Percentiles rank a stretch among this genome's conserved stretches.
Conservation (phyloP, 2,329 filamentous ascomycete species). For the Ceratocystis alfenasii region DNA sequence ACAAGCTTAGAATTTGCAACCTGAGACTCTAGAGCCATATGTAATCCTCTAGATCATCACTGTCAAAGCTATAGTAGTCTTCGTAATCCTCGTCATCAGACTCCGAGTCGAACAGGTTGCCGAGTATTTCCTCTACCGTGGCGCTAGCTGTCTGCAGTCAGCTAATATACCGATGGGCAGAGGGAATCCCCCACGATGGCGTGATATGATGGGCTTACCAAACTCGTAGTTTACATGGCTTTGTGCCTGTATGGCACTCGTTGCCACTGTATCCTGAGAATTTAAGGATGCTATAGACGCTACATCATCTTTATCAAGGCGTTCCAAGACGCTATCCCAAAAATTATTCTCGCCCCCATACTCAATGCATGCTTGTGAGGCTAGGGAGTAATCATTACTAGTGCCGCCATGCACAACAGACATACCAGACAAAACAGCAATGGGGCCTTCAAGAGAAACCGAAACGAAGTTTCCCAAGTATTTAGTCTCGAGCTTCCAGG, state of each 20-base stretch:
- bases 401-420: too few species aligned
- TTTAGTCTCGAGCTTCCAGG: too few species aligned
- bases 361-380: too few species aligned
- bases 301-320: background rate
- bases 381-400: too few species aligned
- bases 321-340: background rate
- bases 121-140: background rate
- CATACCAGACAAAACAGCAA: too few species aligned
- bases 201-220: background rate
- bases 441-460: too few species aligned
- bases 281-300: background rate
- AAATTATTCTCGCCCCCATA: background rate
- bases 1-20: background rate
- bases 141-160: background rate
- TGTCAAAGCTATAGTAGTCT: background rate
- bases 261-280: background rate
- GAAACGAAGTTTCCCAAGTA: too few species aligned
- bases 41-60: background rate
- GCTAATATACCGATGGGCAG: background rate
- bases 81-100: background rate
- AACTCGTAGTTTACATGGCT: background rate
- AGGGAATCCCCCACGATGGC: background rate
- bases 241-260: background rate
- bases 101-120: background rate
- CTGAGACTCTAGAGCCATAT: background rate